phyloP scores from a whole-genome alignment of 345 rosid species.

The Eucalyptus cloeziana region DNA sequence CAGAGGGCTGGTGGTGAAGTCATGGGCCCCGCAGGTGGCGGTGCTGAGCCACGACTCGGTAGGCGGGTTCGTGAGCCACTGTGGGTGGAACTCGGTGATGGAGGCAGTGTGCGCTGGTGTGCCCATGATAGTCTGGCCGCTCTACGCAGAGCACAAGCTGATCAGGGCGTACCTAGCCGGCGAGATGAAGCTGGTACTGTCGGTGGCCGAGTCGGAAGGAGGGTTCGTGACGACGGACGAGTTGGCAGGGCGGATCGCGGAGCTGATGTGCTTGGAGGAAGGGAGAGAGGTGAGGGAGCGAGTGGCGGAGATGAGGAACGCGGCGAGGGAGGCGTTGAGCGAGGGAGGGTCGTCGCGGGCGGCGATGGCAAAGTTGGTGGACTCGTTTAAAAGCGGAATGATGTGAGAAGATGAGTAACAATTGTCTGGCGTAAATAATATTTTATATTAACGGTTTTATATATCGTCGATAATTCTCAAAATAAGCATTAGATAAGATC shows the following conservation, averaged over 20 bases:
- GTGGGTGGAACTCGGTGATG: constrained; percentile 33
- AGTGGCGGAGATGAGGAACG: background rate
- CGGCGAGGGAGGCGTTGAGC: background rate
- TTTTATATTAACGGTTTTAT: background rate
- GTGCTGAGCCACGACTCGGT: constrained; percentile 13
- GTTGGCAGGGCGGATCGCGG: background rate
- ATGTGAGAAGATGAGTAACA: background rate
- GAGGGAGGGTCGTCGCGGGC: background rate
- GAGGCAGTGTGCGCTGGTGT: constrained; percentile 13
- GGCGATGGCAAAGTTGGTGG: background rate
- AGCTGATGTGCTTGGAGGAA: background rate
- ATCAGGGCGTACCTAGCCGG: background rate
- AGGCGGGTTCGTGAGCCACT: constrained; percentile 26
- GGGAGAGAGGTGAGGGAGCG: background rate
- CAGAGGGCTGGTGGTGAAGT: constrained; percentile 3
- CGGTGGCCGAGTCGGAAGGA: background rate
- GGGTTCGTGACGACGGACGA: background rate
- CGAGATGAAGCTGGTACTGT: background rate
- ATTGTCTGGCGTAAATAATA: background rate
- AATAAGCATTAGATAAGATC: background rate
- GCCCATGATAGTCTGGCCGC: constrained; percentile 7
- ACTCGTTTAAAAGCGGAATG: background rate
- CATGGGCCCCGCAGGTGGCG: constrained; percentile 22
- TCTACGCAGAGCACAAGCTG: background rate
- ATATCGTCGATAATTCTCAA: background rate